Base-by-base conservation (phyloP, 495 filamentous ascomycete genomes). In the Aspergillus sclerotiicarbonarius region DNA sequence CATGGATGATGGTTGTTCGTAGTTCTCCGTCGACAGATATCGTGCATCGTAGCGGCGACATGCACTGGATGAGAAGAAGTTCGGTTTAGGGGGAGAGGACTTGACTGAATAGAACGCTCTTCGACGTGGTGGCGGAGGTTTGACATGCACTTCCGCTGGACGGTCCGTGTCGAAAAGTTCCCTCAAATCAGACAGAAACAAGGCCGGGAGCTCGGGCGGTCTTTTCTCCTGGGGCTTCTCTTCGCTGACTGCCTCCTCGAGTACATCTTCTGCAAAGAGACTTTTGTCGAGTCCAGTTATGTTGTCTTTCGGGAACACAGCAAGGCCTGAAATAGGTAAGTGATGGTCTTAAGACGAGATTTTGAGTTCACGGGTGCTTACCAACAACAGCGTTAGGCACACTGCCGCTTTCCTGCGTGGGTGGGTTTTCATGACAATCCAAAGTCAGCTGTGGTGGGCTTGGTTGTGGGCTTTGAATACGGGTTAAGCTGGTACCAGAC, bases 1-100 rank as follows among this genome's bases (percentile, higher is more conserved):
- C 12, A 25, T 46, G 0, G 51, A 41, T 0, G 63, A 63, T 0
- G 68, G 71, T 46, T 69, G 69, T 16, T 56, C 53, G 49, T 63
- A 62, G 56, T 63, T 63, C 49, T 67, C 53, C 6, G 54, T n/a
- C 9, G 21, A 59, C n/a, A 63, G 56, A 25, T 57, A 51, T 19
- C 61, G 44, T 21, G 57, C 50, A 51, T 63, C 58, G 19, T 57
- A 63, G 29, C 49, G 51, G 7, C 57, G 59, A 33, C 25, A 48
- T 16, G 59, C 58, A 30, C 54, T 54, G n/a, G 32, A 32, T 18
- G 60, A 58, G 53, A 58, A 57, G 35, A 54, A 57, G 51, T 37
- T 44, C 31, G 20, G 47, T 52, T 54, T 53, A 5, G 59, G 59
- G n/a, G 54, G 43, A 2, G 41, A 44, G 13, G 59, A 48, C 25